A percentile compares a stretch with the other conserved stretches of the same genome.
phyloP scores from a whole-genome alignment of 2,329 filamentous ascomycete genomes.

The Colletotrichum phormii region DNA sequence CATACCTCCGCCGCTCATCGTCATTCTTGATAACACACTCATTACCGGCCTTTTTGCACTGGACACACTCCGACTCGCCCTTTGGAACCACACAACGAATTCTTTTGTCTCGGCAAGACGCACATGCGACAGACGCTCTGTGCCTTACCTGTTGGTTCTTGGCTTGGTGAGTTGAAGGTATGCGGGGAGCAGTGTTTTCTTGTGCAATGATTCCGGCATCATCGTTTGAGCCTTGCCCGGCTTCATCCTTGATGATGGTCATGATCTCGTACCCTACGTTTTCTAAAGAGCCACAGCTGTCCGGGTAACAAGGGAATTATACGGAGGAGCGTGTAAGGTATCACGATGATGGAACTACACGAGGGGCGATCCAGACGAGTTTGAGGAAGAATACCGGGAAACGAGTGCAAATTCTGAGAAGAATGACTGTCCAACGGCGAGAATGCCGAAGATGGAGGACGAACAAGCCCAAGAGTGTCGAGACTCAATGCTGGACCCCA shows the following conservation, averaged over 20 bases:
- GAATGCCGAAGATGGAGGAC: neutral
- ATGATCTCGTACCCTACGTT: neutral
- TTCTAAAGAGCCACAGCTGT: neutral
- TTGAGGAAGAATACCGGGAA: neutral
- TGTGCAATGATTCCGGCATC: conserved; percentile 44
- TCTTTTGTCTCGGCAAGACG: conserved; percentile 60
- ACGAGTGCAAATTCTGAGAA: neutral
- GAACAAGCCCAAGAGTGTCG: neutral
- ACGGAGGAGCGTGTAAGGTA: too few relatives aligned
- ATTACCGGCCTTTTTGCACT: conserved; percentile 62
- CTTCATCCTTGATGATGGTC: neutral
- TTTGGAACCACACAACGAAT: conserved; percentile 65
- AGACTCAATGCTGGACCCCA: neutral
- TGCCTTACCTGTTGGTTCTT: conserved; percentile 54
- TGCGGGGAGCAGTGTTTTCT: conserved; percentile 49
- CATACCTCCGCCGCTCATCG: conserved; percentile 65
- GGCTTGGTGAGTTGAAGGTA: conserved; percentile 41
- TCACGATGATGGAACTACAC: neutral
- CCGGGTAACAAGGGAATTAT: neutral
- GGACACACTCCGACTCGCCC: conserved; percentile 61
- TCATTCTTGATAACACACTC: conserved; percentile 69
- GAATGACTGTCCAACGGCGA: neutral
- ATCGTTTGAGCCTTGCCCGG: conserved; percentile 36
- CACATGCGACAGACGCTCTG: conserved; percentile 66
- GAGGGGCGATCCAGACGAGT: neutral